A percentile compares a stretch with the other conserved stretches of the same genome.
phyloP scores from a whole-genome alignment of 208 protist species.

The Trypanosomatidae sp. region DNA sequence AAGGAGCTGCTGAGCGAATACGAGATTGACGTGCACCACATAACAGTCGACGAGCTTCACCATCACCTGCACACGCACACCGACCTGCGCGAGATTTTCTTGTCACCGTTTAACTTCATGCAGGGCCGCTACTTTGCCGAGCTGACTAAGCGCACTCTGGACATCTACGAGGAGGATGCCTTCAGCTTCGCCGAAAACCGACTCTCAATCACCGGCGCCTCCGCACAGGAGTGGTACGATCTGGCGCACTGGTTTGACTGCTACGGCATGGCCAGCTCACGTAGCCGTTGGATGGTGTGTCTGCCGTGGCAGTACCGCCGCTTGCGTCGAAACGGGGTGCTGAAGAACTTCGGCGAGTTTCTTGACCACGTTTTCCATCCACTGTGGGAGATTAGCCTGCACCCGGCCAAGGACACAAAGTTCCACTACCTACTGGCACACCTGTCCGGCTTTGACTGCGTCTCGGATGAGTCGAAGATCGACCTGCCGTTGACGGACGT shows the following conservation, averaged over 20 bases:
- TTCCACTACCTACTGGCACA: constrained; percentile 96
- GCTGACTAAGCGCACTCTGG: constrained; percentile 83
- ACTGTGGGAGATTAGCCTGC: constrained; percentile 97
- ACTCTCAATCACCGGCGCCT: constrained; percentile 74
- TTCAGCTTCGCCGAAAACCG: constrained; percentile 90
- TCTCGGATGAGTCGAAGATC: constrained; percentile 96
- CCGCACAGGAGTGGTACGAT: constrained; percentile 92
- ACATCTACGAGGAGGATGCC: constrained; percentile 83
- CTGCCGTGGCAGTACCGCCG: constrained; percentile 92
- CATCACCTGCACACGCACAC: constrained; percentile 70
- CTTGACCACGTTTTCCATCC: constrained; percentile 97
- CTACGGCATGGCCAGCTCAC: constrained; percentile 95
- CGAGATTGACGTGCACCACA: constrained; percentile 72
- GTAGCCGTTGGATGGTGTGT: constrained; percentile 97
- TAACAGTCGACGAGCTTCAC: constrained; percentile 89
- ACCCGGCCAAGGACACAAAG: constrained; percentile 94
- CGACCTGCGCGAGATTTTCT: constrained; percentile 73
- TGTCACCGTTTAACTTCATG: constrained; percentile 90
- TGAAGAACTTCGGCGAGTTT: constrained; percentile 95
- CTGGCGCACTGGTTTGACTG: constrained; percentile 96
- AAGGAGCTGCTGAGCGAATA: constrained; percentile 72
- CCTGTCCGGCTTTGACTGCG: constrained; percentile 96
- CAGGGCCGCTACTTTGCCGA: constrained; percentile 93
- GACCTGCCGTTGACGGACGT: constrained; percentile 81
- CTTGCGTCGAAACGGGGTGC: constrained; percentile 69